phyloP scores from a whole-genome alignment of 495 filamentous ascomycete species.

The Elaphomyces granulatus region DNA sequence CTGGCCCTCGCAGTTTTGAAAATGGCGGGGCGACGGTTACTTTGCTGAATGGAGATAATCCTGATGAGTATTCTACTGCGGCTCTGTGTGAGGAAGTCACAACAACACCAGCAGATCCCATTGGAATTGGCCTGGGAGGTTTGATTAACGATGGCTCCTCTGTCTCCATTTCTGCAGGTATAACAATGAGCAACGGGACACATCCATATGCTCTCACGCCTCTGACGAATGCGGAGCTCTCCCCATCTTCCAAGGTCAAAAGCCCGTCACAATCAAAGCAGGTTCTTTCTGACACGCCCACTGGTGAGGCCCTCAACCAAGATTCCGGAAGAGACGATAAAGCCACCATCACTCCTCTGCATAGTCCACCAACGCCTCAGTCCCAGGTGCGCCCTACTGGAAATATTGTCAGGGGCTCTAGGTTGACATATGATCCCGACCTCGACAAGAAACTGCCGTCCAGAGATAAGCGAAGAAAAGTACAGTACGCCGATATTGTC shows the following conservation, averaged over 20 bases:
- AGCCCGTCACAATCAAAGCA: slow-evolving; percentile 35
- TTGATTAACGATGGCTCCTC: slow-evolving; percentile 49
- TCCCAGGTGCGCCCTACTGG: slow-evolving; percentile 46
- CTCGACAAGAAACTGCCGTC: slow-evolving; percentile 44
- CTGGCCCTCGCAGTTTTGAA: not conserved
- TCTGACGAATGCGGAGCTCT: slow-evolving; percentile 61
- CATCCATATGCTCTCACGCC: slow-evolving; percentile 53
- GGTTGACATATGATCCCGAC: slow-evolving; percentile 61
- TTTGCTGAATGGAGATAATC: not conserved
- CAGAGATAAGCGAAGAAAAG: slow-evolving; percentile 54
- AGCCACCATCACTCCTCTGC: slow-evolving; percentile 31
- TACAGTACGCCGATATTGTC: slow-evolving; percentile 58
- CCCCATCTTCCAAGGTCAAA: slow-evolving; percentile 44
- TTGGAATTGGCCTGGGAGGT: slow-evolving; percentile 50
- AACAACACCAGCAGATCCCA: slow-evolving; percentile 12
- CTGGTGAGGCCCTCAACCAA: slow-evolving; percentile 8
- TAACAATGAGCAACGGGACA: slow-evolving; percentile 32
- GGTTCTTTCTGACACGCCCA: not conserved
- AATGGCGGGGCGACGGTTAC: not conserved
- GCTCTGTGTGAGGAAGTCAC: not conserved
- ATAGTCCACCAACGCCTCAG: slow-evolving; percentile 36
- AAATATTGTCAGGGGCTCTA: slow-evolving; percentile 50
- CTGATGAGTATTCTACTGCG: not conserved
- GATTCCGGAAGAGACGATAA: slow-evolving; percentile 11
- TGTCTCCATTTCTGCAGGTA: slow-evolving; percentile 40